Evolutionary conservation across 495 filamentous ascomycete species (phyloP).

Genomic region (Talaromyces liani): DNA sequence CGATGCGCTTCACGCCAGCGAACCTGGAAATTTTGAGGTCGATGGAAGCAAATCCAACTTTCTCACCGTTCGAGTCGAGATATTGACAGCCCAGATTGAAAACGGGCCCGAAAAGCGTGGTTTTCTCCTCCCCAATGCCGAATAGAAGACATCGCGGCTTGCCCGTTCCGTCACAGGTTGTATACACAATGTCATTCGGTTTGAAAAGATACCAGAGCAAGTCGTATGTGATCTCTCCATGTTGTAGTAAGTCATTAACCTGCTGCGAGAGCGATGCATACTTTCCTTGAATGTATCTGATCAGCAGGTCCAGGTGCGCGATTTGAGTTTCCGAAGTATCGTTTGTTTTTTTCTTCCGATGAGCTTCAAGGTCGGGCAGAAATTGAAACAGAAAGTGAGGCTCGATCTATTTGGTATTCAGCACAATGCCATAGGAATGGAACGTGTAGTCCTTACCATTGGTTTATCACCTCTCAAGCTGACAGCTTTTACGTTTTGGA

Average conservation of each 20-base stretch:
- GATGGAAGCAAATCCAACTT: too few species aligned
- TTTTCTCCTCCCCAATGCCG: too few species aligned
- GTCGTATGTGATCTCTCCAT: conserved; percentile 37
- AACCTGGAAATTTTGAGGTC: too few species aligned
- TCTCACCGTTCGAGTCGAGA: too few species aligned
- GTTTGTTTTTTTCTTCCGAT: neutral
- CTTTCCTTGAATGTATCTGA: conserved; percentile 23
- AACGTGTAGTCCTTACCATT: conserved; percentile 9
- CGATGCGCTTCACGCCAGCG: too few species aligned
- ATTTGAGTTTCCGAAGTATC: neutral
- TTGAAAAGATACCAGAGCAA: too few species aligned
- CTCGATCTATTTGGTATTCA: conserved; percentile 1
- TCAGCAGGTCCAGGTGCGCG: conserved; percentile 26
- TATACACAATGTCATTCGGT: too few species aligned
- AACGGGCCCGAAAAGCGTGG: too few species aligned
- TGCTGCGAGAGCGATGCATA: conserved; percentile 22
- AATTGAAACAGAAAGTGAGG: conserved; percentile 3
- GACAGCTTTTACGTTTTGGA: conserved; percentile 23
- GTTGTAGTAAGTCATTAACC: conserved; percentile 23
- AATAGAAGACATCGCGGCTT: too few species aligned
- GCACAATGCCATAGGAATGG: neutral
- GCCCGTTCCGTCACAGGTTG: too few species aligned
- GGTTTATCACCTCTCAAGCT: conserved; percentile 23
- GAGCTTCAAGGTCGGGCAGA: conserved; percentile 1
- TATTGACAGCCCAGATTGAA: too few species aligned